Percentiles rank a stretch among this genome's conserved stretches.
Conservation (phyloP, 2,329 filamentous ascomycete species). For the Aspergillus niger region DNA sequence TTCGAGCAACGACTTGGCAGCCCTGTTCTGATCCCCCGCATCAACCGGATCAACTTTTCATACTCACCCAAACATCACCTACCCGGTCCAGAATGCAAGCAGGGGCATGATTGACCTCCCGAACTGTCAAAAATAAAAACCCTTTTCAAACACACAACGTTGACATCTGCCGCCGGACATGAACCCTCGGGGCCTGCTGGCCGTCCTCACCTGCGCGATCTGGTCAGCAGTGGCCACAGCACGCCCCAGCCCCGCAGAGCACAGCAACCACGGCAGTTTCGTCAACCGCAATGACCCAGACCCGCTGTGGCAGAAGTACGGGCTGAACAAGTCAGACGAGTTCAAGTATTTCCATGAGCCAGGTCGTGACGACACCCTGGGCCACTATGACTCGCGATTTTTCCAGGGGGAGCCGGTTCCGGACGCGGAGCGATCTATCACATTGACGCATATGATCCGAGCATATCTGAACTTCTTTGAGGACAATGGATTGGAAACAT, state of each 20-base stretch:
- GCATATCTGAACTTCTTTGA: conserved; percentile 71
- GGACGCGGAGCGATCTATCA: conserved; percentile 67
- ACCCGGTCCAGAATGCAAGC: conserved; percentile 21
- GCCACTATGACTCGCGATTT: conserved; percentile 74
- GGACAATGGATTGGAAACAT: conserved; percentile 70
- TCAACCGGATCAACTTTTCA: background rate
- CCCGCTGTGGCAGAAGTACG: conserved; percentile 28
- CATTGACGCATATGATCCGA: conserved; percentile 69
- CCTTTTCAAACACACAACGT: background rate
- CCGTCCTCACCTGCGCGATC: conserved; percentile 21
- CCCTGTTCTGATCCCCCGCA: background rate
- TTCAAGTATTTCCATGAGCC: conserved; percentile 69
- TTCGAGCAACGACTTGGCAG: background rate
- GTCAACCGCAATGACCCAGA: conserved; percentile 15
- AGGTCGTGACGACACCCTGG: conserved; percentile 60
- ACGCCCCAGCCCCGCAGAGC: conserved; percentile 16
- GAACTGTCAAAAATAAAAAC: background rate
- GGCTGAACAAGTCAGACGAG: conserved; percentile 35
- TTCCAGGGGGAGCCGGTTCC: conserved; percentile 61
- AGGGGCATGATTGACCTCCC: conserved; percentile 13
- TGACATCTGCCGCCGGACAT: conserved; percentile 19
- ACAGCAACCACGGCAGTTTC: conserved; percentile 15
- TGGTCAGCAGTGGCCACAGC: conserved; percentile 22
- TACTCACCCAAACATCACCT: background rate
- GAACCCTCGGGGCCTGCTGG: conserved; percentile 22